phyloP scores from a whole-genome alignment of 768 basidiomycete genomes.

The Naganishia onofrii region DNA sequence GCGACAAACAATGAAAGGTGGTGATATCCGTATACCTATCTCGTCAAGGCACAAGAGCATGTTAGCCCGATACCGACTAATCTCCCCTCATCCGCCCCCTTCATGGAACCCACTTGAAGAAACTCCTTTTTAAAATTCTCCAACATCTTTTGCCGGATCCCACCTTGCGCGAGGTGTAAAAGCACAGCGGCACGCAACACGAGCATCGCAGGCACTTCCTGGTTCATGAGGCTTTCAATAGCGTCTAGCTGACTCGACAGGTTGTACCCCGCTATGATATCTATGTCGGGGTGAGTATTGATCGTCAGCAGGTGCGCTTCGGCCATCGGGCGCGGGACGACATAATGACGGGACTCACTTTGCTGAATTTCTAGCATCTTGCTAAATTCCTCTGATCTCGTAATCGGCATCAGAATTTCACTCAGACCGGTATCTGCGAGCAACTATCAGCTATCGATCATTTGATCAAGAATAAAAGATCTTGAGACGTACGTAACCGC shows the following conservation, averaged over 20 bases:
- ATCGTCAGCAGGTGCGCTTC: no score
- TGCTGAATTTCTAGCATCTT: slow-evolving; percentile 92
- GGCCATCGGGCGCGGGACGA: no score
- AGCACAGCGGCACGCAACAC: slow-evolving; percentile 80
- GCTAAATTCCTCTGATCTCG: slow-evolving; percentile 78
- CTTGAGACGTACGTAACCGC: slow-evolving; percentile 66
- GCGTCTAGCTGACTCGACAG: slow-evolving; percentile 71
- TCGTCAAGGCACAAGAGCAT: neutral
- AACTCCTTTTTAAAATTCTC: slow-evolving; percentile 89
- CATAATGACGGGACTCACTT: slow-evolving; percentile 71
- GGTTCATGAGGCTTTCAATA: slow-evolving; percentile 86
- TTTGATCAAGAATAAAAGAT: neutral
- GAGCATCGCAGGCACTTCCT: slow-evolving; percentile 68
- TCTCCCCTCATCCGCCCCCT: slow-evolving; percentile 51
- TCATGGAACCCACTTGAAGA: slow-evolving; percentile 59
- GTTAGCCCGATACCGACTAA: neutral
- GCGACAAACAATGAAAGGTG: slow-evolving; percentile 56
- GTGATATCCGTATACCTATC: slow-evolving; percentile 62
- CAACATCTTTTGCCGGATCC: slow-evolving; percentile 78
- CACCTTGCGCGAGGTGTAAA: slow-evolving; percentile 75
- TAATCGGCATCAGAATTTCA: slow-evolving; percentile 82
- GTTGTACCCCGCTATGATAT: slow-evolving; percentile 91
- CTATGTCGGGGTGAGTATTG: slow-evolving; percentile 53
- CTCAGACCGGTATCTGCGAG: slow-evolving; percentile 81
- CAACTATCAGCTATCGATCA: neutral